A percentile compares a stretch with the other conserved stretches of the same genome.
These are phyloP conservation scores for Cordyceps militaris DNA, from an alignment of 2,329 filamentous ascomycete genomes.

Conservation along the genomic window DNA sequence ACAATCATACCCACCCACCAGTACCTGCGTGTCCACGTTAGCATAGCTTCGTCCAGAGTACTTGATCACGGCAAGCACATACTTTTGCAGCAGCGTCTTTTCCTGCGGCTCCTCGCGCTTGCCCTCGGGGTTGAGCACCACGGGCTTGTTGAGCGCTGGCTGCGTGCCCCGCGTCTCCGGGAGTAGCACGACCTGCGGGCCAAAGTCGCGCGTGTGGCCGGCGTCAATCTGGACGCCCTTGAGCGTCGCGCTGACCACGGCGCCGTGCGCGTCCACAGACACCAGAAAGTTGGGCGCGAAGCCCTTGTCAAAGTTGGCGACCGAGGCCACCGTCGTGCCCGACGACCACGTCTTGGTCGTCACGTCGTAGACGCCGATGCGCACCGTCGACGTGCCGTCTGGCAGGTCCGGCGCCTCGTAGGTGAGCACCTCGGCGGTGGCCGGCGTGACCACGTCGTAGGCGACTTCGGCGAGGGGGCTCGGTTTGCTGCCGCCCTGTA, in stretches of 20 bases:
- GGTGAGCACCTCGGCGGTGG: slow-evolving; percentile 39
- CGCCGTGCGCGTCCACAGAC: slow-evolving; percentile 38
- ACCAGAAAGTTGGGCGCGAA: slow-evolving; percentile 52
- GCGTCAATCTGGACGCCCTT: slow-evolving; percentile 56
- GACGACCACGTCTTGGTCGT: slow-evolving; percentile 41
- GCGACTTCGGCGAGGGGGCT: slow-evolving; percentile 48
- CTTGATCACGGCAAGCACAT: slow-evolving; percentile 13
- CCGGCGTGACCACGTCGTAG: slow-evolving; percentile 42
- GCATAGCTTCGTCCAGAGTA: slow-evolving; percentile 17
- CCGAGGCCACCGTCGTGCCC: slow-evolving; percentile 48
- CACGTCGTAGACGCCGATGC: slow-evolving; percentile 51
- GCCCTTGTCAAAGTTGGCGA: slow-evolving; percentile 53
- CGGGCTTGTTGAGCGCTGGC: slow-evolving; percentile 56
- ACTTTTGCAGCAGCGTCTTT: slow-evolving; percentile 63
- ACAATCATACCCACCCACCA: slow-evolving; percentile 57
- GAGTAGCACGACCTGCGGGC: slow-evolving; percentile 49
- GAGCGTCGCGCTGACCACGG: slow-evolving; percentile 43
- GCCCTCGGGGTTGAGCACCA: slow-evolving; percentile 54
- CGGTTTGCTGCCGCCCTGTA: slow-evolving; percentile 31
- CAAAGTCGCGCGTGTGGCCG: slow-evolving; percentile 58
- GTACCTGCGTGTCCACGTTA: slow-evolving; percentile 43
- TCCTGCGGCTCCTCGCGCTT: slow-evolving; percentile 50
- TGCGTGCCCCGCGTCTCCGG: slow-evolving; percentile 42
- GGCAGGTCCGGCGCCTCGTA: slow-evolving; percentile 52
- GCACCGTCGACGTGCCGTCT: slow-evolving; percentile 40